Evolutionary conservation across 192 early-diverging fungal species (phyloP).

Genomic region (Funneliformis mosseae): DNA sequence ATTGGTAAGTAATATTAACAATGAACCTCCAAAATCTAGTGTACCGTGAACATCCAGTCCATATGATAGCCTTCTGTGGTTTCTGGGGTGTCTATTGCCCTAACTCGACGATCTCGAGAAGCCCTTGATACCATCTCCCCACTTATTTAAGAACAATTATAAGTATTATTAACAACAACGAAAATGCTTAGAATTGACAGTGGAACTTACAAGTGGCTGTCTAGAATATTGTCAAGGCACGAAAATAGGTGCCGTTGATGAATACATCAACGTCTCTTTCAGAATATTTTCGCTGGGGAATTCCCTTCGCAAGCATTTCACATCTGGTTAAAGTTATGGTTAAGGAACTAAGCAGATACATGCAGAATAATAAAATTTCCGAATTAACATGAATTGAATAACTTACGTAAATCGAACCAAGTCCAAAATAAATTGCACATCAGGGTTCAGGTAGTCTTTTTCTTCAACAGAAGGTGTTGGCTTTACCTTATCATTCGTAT

Average conservation of each 20-base stretch:
- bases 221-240: conserved; percentile 30
- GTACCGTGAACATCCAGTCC: conserved; percentile 31
- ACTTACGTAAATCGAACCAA: conserved; percentile 29
- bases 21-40: conserved; percentile 14
- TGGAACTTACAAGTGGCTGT: conserved; percentile 32
- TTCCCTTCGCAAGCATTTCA: conserved; percentile 28
- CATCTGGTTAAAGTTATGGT: conserved; percentile 16
- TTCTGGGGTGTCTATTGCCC: conserved; percentile 21
- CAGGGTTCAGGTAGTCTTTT: not conserved
- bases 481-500: conserved; percentile 11
- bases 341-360: conserved; percentile 1
- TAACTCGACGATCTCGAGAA: conserved; percentile 20
- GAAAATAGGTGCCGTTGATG: conserved; percentile 32
- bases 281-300: conserved; percentile 28
- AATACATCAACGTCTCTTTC: conserved; percentile 35
- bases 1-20: conserved; percentile 15
- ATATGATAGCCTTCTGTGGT: conserved; percentile 29
- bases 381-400: not conserved
- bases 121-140: conserved; percentile 18
- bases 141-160: conserved; percentile 28
- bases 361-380: too few relatives aligned
- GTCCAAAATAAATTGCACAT: conserved; percentile 20
- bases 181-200: conserved; percentile 2
- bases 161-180: conserved; percentile 18
- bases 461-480: not conserved